phyloP scores from a whole-genome alignment of 805 yeast species.

The Cyberlindnera lachancei region DNA sequence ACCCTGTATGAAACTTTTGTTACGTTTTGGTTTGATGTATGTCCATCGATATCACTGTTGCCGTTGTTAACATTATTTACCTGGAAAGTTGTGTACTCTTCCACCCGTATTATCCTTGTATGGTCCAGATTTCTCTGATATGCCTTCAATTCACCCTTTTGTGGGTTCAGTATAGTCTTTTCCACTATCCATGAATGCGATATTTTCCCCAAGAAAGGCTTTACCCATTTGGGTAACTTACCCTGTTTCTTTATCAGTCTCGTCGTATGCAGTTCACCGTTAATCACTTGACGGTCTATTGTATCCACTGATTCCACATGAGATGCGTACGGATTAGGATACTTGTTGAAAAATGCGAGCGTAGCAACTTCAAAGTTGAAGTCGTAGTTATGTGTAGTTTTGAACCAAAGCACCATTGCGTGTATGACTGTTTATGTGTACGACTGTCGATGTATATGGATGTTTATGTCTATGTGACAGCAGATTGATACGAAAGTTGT shows the following conservation, averaged over 20 bases:
- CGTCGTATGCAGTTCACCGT: slow-evolving; percentile 65
- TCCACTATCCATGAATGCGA: slow-evolving; percentile 80
- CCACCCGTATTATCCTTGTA: slow-evolving; percentile 65
- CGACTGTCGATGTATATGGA: not conserved
- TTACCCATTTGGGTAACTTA: slow-evolving; percentile 70
- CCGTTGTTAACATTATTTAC: too few species aligned
- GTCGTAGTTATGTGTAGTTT: slow-evolving; percentile 46
- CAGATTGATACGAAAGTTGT: not conserved
- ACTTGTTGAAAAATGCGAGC: slow-evolving; percentile 67
- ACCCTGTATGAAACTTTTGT: slow-evolving; percentile 55
- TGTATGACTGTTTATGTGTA: too few species aligned
- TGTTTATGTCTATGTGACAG: too few species aligned
- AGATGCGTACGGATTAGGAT: slow-evolving; percentile 70
- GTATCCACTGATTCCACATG: slow-evolving; percentile 86
- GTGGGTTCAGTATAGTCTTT: slow-evolving; percentile 64
- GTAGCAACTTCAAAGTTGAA: slow-evolving; percentile 68
- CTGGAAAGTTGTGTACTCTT: slow-evolving; percentile 60
- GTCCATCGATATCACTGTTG: too few species aligned
- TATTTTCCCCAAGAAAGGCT: slow-evolving; percentile 63
- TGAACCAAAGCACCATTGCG: slow-evolving; percentile 62
- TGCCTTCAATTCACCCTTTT: slow-evolving; percentile 43
- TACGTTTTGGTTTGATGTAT: slow-evolving; percentile 21
- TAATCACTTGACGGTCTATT: slow-evolving; percentile 50
- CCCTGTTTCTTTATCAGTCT: slow-evolving; percentile 74
- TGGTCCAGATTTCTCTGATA: slow-evolving; percentile 85